These are phyloP conservation scores for Thelonectria blattea DNA, from an alignment of 2,329 filamentous ascomycete species.

Conservation along the genomic window DNA sequence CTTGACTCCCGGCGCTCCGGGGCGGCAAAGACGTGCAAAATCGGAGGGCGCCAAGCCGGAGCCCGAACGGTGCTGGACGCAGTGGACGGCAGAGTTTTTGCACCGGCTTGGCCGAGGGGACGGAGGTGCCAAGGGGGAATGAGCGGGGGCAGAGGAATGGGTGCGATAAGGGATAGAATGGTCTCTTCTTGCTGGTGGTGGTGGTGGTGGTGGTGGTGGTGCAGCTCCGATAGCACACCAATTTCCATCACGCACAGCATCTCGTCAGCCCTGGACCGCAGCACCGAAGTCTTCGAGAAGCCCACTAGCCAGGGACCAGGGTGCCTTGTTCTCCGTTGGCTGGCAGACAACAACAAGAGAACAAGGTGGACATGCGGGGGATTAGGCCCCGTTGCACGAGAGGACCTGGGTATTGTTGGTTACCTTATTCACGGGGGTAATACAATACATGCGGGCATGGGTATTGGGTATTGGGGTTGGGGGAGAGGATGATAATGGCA, in stretches of 20 bases:
- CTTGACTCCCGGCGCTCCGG: conserved; percentile 7
- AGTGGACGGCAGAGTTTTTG: conserved; percentile 9
- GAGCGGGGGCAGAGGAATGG: not conserved
- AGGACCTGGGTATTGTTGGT: too few relatives aligned
- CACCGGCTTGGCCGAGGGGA: conserved; percentile 14
- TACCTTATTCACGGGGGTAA: too few relatives aligned
- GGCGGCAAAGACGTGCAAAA: not conserved
- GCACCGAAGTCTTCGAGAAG: conserved; percentile 18
- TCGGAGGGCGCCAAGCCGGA: conserved; percentile 14
- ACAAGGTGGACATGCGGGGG: not conserved
- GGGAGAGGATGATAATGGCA: not conserved
- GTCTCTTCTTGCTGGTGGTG: not conserved
- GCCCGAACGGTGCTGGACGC: conserved; percentile 5
- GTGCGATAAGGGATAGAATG: not conserved
- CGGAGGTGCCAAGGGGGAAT: not conserved
- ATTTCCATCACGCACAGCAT: conserved; percentile 15
- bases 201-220: not conserved
- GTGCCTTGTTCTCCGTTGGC: too few relatives aligned
- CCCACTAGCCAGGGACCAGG: conserved; percentile 4
- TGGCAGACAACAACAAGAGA: not conserved
- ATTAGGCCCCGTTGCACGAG: not conserved
- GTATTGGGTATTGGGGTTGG: too few relatives aligned
- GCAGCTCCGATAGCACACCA: not conserved
- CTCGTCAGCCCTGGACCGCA: conserved; percentile 17
- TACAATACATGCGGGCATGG: too few relatives aligned